Evolutionary conservation across 345 rosid species (phyloP).

Genomic region (Aquilaria sinensis): DNA sequence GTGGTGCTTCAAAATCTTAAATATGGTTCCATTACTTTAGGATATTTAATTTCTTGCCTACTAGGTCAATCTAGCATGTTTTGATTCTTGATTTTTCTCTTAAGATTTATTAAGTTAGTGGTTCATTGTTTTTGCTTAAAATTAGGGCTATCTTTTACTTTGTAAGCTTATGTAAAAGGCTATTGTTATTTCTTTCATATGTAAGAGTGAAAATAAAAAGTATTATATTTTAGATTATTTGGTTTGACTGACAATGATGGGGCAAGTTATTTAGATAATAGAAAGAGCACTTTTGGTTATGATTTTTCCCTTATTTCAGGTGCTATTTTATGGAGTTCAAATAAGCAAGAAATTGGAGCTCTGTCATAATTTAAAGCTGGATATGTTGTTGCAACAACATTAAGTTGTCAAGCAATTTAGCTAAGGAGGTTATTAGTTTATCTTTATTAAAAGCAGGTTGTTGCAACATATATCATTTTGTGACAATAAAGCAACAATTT

Average conservation of each 20-base stretch:
- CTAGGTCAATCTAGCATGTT: no score
- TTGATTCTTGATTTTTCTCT: no score
- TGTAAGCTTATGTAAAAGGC: no score
- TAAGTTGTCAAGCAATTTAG: background rate
- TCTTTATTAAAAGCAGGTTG: background rate
- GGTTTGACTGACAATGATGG: slow-evolving; percentile 5
- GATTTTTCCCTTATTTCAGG: background rate
- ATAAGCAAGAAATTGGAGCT: slow-evolving; percentile 1
- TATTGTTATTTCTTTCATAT: no score
- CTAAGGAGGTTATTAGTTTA: background rate
- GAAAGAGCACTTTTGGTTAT: background rate
- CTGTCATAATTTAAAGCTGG: background rate
- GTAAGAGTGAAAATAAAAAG: background rate
- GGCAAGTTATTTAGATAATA: background rate
- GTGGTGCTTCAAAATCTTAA: no score
- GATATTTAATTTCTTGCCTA: no score
- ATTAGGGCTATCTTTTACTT: no score
- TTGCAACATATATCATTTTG: background rate
- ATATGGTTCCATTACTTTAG: no score
- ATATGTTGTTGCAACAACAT: background rate
- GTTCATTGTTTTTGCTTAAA: no score
- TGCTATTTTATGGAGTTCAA: background rate
- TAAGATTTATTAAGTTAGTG: no score
- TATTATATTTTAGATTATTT: background rate
- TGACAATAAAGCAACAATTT: background rate